Evolutionary conservation across 23 red algal species (phyloP), one percentile per base, ranked within the genome.

Genomic region (Gracilaria domingensis): DNA sequence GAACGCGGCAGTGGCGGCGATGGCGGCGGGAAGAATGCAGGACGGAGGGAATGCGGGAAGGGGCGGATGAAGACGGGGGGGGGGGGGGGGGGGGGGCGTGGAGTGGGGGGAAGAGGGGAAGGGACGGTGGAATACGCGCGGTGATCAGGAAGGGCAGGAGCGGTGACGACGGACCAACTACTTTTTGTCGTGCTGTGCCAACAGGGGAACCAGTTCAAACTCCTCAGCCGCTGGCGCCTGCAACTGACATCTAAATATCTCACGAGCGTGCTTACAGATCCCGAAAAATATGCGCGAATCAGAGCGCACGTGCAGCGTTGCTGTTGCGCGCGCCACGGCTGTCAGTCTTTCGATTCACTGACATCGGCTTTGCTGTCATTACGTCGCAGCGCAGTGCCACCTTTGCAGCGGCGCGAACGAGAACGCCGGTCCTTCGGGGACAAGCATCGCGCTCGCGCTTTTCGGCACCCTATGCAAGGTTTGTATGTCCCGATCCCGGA

Each of bases 221-320:
- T 32, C 4, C 0, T 64, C 59, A 9, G 28, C 59, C 4, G 59
- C 59, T 64, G 8, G 59, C 26, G 59, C 59, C 59, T 30, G 1
- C 59, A 2, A 62, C 23, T 62, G 59, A 62, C 59, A 62, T 62
- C 59, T 62, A 62, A 26, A 30, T 29, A 62, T 62, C 59, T 62
- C 59, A 24, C 59, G 29, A 62, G 59, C 59, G 59, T 24, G 59
- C 59, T 55, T 55, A 55, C 51, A 20, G 13, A 18, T 1, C 51
- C 51, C 51, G 1, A 18, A 55, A 55, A 55, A 55, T 55, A 55
- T 18, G 17, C 14, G 11, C 51, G 18, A 55, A 18, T 55, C 51
- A 55, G 51, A 7, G 51, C 17, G 51, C 51, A 16, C 51, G 17
- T 20, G 51, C 51, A 5, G 45, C 45, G 7, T 14, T 55, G 17